Evolutionary conservation across 2,329 filamentous ascomycete genomes (phyloP).

Genomic region (Aspergillus glaucus): DNA sequence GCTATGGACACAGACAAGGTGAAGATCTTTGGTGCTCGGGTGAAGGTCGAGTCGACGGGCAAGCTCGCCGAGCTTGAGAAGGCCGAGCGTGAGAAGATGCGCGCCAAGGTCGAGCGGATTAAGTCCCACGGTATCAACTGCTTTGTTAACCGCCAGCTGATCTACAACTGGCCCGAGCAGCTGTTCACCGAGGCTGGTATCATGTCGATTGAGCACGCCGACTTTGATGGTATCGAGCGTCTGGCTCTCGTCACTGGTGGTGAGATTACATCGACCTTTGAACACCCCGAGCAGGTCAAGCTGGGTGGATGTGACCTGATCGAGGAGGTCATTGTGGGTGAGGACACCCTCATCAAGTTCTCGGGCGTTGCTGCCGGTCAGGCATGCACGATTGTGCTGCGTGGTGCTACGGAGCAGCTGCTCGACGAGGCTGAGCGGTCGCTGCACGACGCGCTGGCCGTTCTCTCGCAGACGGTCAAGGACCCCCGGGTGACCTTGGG

Average conservation of each 20-base stretch:
- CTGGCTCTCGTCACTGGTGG: constrained; percentile 91
- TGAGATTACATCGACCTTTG: constrained; percentile 95
- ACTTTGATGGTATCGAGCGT: constrained; percentile 96
- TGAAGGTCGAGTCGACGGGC: constrained; percentile 93
- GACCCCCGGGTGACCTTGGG: constrained; percentile 92
- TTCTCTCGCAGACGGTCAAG: constrained; percentile 91
- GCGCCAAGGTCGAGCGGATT: constrained; percentile 97
- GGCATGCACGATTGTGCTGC: constrained; percentile 93
- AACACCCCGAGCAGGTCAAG: constrained; percentile 95
- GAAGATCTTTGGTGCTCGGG: constrained; percentile 96
- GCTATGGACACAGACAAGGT: constrained; percentile 99
- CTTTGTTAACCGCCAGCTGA: constrained; percentile 98
- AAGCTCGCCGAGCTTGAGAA: constrained; percentile 98
- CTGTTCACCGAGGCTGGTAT: constrained; percentile 97
- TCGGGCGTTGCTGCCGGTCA: constrained; percentile 89
- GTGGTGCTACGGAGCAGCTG: constrained; percentile 92
- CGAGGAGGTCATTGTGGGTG: constrained; percentile 96
- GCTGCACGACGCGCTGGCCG: constrained; percentile 89
- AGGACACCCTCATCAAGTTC: constrained; percentile 96
- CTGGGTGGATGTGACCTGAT: constrained; percentile 92
- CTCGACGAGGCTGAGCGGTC: constrained; percentile 95
- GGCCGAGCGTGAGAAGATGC: constrained; percentile 99
- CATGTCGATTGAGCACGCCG: constrained; percentile 96
- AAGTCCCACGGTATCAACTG: constrained; percentile 99
- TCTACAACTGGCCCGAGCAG: constrained; percentile 99